phyloP scores from a whole-genome alignment of 75 land plant genomes.

The Cunninghamia lanceolata region DNA sequence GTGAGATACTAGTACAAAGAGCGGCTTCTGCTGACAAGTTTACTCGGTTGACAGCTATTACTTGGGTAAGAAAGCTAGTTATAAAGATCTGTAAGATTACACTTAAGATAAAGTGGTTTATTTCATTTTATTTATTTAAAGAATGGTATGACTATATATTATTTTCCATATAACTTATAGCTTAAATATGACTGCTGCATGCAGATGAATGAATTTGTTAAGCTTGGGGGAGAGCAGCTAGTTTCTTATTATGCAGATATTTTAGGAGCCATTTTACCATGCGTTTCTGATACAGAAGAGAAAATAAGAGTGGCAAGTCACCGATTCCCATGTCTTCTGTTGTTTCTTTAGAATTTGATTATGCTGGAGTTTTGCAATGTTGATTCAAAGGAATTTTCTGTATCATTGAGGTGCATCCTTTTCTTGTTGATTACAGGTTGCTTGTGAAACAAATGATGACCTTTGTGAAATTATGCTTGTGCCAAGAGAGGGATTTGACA shows the following conservation, averaged over 20 bases:
- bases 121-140: neutral
- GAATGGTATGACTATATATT: neutral
- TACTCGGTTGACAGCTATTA: slow-evolving; percentile 89
- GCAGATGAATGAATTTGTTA: slow-evolving; percentile 98
- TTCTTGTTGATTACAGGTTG: slow-evolving; percentile 50
- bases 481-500: slow-evolving; percentile 83
- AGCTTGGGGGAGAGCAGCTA: slow-evolving; percentile 97
- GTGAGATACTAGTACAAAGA: slow-evolving; percentile 94
- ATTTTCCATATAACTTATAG: neutral
- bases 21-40: slow-evolving; percentile 91
- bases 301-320: slow-evolving; percentile 90
- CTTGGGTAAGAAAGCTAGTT: slow-evolving; percentile 66
- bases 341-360: neutral
- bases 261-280: slow-evolving; percentile 89
- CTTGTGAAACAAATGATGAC: slow-evolving; percentile 98
- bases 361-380: neutral
- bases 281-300: slow-evolving; percentile 97
- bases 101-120: neutral
- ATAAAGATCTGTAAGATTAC: neutral
- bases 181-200: slow-evolving; percentile 9
- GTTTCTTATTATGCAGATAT: slow-evolving; percentile 96
- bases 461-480: slow-evolving; percentile 66
- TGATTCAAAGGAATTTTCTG: neutral
- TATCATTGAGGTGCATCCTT: neutral
- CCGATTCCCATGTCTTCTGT: neutral